Percentiles rank a stretch among this genome's conserved stretches.
Evolutionary conservation across 371 early-diverging fungal species (phyloP).

Genomic region (Cladochytrium tenue): DNA sequence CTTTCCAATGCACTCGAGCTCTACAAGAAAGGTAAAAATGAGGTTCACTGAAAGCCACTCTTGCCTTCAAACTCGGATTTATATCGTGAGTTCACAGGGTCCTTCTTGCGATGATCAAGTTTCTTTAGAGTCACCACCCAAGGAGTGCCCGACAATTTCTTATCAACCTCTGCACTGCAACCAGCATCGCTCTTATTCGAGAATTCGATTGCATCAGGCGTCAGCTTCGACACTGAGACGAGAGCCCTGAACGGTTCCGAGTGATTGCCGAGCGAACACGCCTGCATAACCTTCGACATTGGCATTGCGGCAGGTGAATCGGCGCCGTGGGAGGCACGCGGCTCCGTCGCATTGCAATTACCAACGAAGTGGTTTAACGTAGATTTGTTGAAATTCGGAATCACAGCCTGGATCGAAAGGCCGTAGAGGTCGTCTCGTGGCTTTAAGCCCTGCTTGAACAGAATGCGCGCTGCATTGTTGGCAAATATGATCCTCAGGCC

Average conservation of each 20-base stretch:
- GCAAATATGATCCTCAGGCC: neutral
- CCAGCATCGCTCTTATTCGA: neutral
- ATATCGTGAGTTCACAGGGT: slow-evolving; percentile 16
- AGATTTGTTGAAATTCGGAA: neutral
- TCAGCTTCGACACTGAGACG: slow-evolving; percentile 14
- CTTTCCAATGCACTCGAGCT: slow-evolving; percentile 26
- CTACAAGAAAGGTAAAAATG: neutral
- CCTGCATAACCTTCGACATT: neutral
- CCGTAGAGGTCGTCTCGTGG: neutral
- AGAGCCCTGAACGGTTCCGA: neutral
- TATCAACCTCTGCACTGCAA: neutral
- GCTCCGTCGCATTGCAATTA: neutral
- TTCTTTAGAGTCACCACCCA: slow-evolving; percentile 14
- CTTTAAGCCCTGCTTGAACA: slow-evolving; percentile 6
- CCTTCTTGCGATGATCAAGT: neutral
- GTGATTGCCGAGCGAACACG: neutral
- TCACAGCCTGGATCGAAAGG: neutral
- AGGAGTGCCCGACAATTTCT: neutral
- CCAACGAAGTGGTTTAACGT: neutral
- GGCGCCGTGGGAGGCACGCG: neutral
- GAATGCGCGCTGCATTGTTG: slow-evolving; percentile 5
- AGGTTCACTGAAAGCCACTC: neutral
- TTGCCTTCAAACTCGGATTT: slow-evolving; percentile 23
- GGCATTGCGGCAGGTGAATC: neutral
- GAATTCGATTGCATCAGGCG: slow-evolving; percentile 7